Base-by-base conservation (phyloP, 2,329 filamentous ascomycete genomes). In the Penicillium palitans region DNA sequence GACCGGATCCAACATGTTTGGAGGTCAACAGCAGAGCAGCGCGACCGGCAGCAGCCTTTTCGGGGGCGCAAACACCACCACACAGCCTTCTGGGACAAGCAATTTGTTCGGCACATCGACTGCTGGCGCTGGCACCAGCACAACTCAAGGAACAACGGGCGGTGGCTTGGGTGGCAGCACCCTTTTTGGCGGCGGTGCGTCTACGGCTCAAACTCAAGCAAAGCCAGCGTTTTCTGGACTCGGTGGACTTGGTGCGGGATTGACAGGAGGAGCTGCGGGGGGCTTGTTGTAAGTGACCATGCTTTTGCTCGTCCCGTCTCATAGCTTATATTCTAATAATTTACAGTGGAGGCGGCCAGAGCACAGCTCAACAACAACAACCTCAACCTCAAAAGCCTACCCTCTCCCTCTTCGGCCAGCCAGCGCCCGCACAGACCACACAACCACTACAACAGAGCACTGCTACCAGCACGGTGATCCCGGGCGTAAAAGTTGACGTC, bases 401-500 rank as follows among this genome's bases (percentile, higher is more conserved):
- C 1, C 65, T 78, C 24, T 75, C 66, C 54, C 68, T 75, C 44
- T 78, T 78, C 55, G 72, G 74, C 46, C 72, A 73, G 55, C 67
- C 75, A 50, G 68, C 61, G 35, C 62, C 70, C 19, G 58, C 67
- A 25, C 61, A 61, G 13, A 50, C 41, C 6, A 59, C 69, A 27
- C 71, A 71, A 57, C 66, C 70, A 24, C 65, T 72, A 24, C 72
- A 72, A 60, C 71, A 72, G 60, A 74, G 68, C 63, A 69, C 72
- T 9, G 62, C 70, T 27, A 61, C 65, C 9, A 66, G 65, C 4
- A 73, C 70, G 3, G 73, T 78, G 15, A 82, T 87, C 17, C 87
- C 88, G 0, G 90, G 89, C 19, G 89, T 91, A 19, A 88, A 90
- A 68, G 90, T 96, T 68, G 90, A 95, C 74, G 77, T 90, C 52